A percentile compares a stretch with the other conserved stretches of the same genome.
Conservation (phyloP, 1,284 basidiomycete genomes). For the Sparassis latifolia region DNA sequence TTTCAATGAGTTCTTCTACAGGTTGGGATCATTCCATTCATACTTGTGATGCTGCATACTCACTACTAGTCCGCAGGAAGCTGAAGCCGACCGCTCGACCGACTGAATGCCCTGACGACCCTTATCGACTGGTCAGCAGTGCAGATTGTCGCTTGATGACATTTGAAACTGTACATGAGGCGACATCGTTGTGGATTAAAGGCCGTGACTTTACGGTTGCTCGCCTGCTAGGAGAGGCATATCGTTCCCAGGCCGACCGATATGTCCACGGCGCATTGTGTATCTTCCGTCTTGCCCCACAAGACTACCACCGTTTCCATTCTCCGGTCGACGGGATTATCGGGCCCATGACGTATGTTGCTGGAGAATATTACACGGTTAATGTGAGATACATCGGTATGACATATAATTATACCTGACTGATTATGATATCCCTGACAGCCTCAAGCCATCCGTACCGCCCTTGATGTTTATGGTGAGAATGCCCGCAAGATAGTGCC, state of each 20-base stretch:
- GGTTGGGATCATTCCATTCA: slow-evolving; percentile 25
- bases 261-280: slow-evolving; percentile 76
- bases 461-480: slow-evolving; percentile 92
- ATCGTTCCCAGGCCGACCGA: slow-evolving; percentile 58
- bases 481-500: slow-evolving; percentile 88
- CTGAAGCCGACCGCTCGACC: slow-evolving; percentile 82
- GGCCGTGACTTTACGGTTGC: slow-evolving; percentile 87
- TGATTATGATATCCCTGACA: slow-evolving; percentile 64
- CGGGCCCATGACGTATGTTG: slow-evolving; percentile 74
- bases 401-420: background rate
- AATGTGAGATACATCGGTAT: slow-evolving; percentile 47
- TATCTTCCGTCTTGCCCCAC: slow-evolving; percentile 91
- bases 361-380: slow-evolving; percentile 90
- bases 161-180: slow-evolving; percentile 80
- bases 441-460: slow-evolving; percentile 78
- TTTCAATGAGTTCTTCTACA: slow-evolving; percentile 89
- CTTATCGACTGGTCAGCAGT: slow-evolving; percentile 73
- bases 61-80: slow-evolving; percentile 46
- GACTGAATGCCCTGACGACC: slow-evolving; percentile 67
- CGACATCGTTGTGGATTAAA: slow-evolving; percentile 94
- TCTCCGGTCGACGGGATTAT: slow-evolving; percentile 83
- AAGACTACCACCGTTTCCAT: slow-evolving; percentile 97
- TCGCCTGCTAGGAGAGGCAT: slow-evolving; percentile 75
- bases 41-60: background rate
- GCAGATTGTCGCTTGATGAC: slow-evolving; percentile 96